Base-by-base conservation (phyloP, 208 protist species). In the Acanthamoeba divionensis region DNA sequence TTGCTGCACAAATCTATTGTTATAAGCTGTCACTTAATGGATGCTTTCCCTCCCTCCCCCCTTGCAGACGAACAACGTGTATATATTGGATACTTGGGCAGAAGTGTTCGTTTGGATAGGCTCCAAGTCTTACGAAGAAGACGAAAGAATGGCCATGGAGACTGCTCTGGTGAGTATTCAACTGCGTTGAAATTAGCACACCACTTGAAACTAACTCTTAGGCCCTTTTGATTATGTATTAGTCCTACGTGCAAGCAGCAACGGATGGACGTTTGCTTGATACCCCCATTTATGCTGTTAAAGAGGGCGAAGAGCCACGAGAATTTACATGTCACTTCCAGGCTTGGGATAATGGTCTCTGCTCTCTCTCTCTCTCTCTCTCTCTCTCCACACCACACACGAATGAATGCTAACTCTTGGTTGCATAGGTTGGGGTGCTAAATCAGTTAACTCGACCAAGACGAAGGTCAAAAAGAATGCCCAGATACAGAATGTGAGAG, bases 101-200 rank as follows among this genome's bases (percentile, higher is more conserved):
- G 33, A 33, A 26, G 31, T 93, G 38, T 93, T 63, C 52, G 90
- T 93, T 29, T 93, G 91, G 91, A 66, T 93, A 24, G 91, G 91
- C 41, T 57, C 33, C 47, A 82, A 75, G 15, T 88, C 89, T 33
- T 89, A 71, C 60, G 80, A 66, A 10, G 24, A 63, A 48, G 91
- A 93, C 38, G 60, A 89, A 45, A 21, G 60, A 9, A 89, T 89
- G 80, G 80, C 60, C 80, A 89, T 89, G 80, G 88, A 90, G 54
- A 89, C 63, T 9, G 90, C 90, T 38, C 57, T 89, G 36, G 77
- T 80, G 57, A 36, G 66, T n/a, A n/a, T n/a, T n/a, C 65, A 4
- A 31, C 21, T 7, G 8, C 65, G 10, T 38, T 73, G 33, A 7
- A 41, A n/a, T 24, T 73, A 13, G 21, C 65, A 7, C 33, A 50